Evolutionary conservation across 768 basidiomycete species (phyloP).

Genomic region (Hygrophorus russula): DNA sequence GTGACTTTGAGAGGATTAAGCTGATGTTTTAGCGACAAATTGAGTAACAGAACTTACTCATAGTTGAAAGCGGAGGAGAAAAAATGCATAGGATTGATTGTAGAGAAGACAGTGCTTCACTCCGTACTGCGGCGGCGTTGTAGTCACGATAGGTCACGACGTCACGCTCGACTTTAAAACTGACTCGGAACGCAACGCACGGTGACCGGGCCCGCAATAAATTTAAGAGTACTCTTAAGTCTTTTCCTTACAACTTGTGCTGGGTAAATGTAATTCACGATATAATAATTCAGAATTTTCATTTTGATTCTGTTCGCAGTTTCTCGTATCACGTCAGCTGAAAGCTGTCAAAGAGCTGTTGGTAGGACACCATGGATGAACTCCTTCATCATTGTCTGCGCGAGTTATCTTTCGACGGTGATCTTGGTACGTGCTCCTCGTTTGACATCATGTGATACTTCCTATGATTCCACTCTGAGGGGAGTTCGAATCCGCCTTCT

Average conservation of each 20-base stretch:
- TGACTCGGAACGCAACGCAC: no score
- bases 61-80: slow-evolving; percentile 79
- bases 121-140: no score
- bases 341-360: background rate
- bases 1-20: slow-evolving; percentile 40
- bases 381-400: slow-evolving; percentile 76
- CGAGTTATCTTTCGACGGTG: slow-evolving; percentile 85
- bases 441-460: slow-evolving; percentile 2
- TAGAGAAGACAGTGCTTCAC: slow-evolving; percentile 17
- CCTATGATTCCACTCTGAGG: background rate
- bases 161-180: no score
- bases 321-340: background rate
- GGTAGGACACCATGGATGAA: slow-evolving; percentile 55
- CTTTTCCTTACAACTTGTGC: no score
- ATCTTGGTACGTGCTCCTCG: slow-evolving; percentile 49
- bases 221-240: no score
- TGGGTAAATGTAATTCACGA: no score
- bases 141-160: no score
- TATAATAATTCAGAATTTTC: no score
- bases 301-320: background rate
- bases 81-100: slow-evolving; percentile 56
- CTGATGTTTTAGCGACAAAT: slow-evolving; percentile 1
- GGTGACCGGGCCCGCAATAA: no score
- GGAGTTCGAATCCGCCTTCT: slow-evolving; percentile 34
- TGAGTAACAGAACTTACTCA: slow-evolving; percentile 46